A percentile compares a stretch with the other conserved stretches of the same genome.
Evolutionary conservation across 202 grass and related monocot genomes (phyloP).

Genomic region (Digitaria exilis): DNA sequence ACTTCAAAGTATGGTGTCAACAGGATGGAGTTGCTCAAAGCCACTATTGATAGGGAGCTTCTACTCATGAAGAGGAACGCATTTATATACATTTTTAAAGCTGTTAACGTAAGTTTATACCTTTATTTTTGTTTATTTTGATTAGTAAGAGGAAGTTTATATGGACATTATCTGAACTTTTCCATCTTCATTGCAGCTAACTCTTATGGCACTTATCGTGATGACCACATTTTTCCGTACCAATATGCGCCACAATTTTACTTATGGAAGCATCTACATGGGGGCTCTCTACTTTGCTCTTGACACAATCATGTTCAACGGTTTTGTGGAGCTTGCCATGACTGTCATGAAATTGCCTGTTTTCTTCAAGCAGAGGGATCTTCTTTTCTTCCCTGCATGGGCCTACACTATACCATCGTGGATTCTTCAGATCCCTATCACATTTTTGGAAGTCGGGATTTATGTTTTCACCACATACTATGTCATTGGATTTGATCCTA

Average conservation of each 20-base stretch:
- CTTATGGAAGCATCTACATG: slow-evolving; percentile 67
- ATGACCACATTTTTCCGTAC: slow-evolving; percentile 97
- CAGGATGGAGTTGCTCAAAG: slow-evolving; percentile 77
- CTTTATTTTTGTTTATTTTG: slow-evolving; percentile 13
- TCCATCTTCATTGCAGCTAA: slow-evolving; percentile 60
- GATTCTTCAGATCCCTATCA: slow-evolving; percentile 92
- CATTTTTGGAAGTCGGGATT: slow-evolving; percentile 80
- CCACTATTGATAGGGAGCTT: slow-evolving; percentile 76
- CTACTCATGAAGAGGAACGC: slow-evolving; percentile 97
- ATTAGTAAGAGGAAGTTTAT: slow-evolving; percentile 27
- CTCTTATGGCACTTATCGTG: slow-evolving; percentile 65
- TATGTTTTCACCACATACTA: slow-evolving; percentile 89
- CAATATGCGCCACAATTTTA: slow-evolving; percentile 45
- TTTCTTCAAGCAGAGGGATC: slow-evolving; percentile 97
- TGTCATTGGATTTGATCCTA: slow-evolving; percentile 91
- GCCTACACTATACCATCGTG: slow-evolving; percentile 82
- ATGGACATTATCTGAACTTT: slow-evolving; percentile 36
- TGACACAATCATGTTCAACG: slow-evolving; percentile 84
- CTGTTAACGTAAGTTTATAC: slow-evolving; percentile 62
- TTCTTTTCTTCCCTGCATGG: slow-evolving; percentile 95
- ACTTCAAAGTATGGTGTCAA: slow-evolving; percentile 81
- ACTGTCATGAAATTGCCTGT: slow-evolving; percentile 83
- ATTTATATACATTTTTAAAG: slow-evolving; percentile 92
- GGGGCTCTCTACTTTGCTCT: slow-evolving; percentile 78
- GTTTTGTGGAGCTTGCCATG: slow-evolving; percentile 76